Conservation (phyloP, 176 grass and related monocot species). For the Triticum turgidum region DNA sequence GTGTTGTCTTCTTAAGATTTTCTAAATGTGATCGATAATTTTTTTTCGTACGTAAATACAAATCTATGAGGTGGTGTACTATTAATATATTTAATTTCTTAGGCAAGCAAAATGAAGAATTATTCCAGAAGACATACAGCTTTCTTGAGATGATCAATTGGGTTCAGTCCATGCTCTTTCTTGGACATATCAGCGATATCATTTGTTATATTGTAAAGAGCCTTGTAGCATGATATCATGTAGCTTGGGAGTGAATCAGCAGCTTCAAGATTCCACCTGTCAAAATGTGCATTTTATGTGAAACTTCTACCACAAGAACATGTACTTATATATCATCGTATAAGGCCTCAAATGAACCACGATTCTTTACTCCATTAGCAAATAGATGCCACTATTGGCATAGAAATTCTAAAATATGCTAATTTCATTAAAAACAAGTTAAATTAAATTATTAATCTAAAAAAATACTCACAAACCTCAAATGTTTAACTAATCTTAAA, state of each 20-base stretch:
- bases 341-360: not conserved
- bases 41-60: no score
- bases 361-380: no score
- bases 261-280: conserved; percentile 47
- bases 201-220: conserved; percentile 44
- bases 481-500: no score
- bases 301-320: not conserved
- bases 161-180: conserved; percentile 47
- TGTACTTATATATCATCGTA: not conserved
- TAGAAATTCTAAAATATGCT: no score
- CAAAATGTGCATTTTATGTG: not conserved
- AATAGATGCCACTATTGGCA: no score
- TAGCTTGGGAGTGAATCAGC: conserved; percentile 45
- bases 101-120: not conserved
- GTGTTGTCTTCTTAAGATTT: no score
- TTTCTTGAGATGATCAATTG: conserved; percentile 37
- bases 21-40: no score
- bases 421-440: no score
- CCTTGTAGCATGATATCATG: conserved; percentile 58
- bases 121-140: conserved; percentile 25
- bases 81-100: not conserved
- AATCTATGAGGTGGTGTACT: not conserved
- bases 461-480: no score
- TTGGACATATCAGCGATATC: conserved; percentile 33
- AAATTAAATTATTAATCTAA: no score